Evolutionary conservation across 805 yeast genomes (phyloP), one percentile per base, ranked within the genome.

Genomic region (Soucietia sequanensis): DNA sequence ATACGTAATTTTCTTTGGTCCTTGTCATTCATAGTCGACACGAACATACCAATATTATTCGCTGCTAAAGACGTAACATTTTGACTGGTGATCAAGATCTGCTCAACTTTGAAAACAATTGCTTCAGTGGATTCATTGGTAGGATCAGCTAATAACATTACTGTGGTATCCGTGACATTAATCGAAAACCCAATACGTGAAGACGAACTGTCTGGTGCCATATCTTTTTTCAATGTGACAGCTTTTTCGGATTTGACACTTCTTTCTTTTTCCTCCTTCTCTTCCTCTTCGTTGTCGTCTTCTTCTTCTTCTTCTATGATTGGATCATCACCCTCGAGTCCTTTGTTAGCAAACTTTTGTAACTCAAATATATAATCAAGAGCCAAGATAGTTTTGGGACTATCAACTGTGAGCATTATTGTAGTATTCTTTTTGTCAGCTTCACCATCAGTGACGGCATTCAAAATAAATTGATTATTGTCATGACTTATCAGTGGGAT

Each of bases 81-180:
- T 49, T 84, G 89, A 39, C 83, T 78, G 0, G 91, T 74, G 3
- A 86, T 53, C 29, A 82, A 62, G 3, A 89, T 59, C 50, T 90
- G 96, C 39, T 84, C 95, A 10, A 89, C 78, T 50, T 86, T 85
- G 64, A 93, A 83, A 2, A 91, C 96, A 41, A 91, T 75, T 0
- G 98, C 98, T 48, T 90, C 95, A 0, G 95, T 78, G 41, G 80
- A 72, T 2, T 60, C 54, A 6, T 71, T 66, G 1, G 81, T 71
- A 0, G 96, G 86, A 54, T 91, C 85, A 0, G 96, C 95, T 27
- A 93, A 60, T 20, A 93, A 60, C 13, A 87, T 78, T 13, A 91
- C 68, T 0, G 95, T 86, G 0, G 91, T 80, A 36, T 87, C 82
- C 5, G 80, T 78, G 26, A 93, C 60, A 49, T 85, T 88, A 23